Conservation (phyloP, 257 asterid species). For the Phtheirospermum japonicum region DNA sequence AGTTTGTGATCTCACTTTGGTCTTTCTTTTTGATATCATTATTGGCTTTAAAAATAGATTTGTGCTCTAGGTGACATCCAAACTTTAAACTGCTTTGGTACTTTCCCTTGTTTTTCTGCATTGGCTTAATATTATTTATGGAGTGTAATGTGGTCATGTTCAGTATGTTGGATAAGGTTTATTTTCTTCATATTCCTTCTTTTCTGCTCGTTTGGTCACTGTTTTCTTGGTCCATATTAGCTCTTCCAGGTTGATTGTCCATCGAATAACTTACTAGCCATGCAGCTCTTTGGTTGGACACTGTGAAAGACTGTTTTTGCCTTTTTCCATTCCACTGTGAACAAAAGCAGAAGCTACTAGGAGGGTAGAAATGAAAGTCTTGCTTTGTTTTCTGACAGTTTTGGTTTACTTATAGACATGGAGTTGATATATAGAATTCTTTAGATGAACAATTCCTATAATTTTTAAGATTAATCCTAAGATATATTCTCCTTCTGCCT, state of each 20-base stretch:
- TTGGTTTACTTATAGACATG: constrained; percentile 1
- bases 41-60: constrained; percentile 3
- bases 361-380: neutral
- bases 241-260: constrained; percentile 9
- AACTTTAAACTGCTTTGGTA: constrained; percentile 15
- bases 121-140: constrained; percentile 12
- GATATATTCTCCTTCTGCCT: constrained; percentile 16
- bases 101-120: constrained; percentile 16
- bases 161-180: constrained; percentile 16
- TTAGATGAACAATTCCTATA: neutral
- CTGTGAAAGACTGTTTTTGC: constrained; percentile 1
- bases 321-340: neutral
- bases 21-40: constrained; percentile 12
- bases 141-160: neutral
- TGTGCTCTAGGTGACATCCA: constrained; percentile 20
- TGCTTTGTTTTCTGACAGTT: neutral
- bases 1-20: constrained; percentile 25
- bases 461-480: neutral
- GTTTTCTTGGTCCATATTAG: constrained; percentile 15
- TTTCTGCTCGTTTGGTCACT: constrained; percentile 6
- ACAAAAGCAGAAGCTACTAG: constrained; percentile 13
- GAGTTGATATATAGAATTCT: constrained; percentile 1
- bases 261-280: constrained; percentile 18
- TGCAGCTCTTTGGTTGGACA: constrained; percentile 3
- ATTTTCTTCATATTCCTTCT: neutral